phyloP scores from a whole-genome alignment of 371 early-diverging fungal genomes.

The Mortierella sp. region DNA sequence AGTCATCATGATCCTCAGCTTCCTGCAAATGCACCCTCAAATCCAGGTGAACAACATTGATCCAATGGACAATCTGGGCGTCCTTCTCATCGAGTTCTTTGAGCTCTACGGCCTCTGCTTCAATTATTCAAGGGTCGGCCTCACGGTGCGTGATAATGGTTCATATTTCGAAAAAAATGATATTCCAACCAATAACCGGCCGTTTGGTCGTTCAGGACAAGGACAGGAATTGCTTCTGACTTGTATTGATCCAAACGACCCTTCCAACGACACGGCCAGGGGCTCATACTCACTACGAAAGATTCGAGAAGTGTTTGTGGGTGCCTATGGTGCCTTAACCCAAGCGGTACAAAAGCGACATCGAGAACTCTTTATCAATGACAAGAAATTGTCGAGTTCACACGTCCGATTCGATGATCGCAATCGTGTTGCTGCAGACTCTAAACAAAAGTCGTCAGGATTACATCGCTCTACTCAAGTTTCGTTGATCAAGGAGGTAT shows the following conservation, averaged over 20 bases:
- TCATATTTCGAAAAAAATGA: conserved; percentile 55
- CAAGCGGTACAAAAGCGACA: conserved; percentile 20
- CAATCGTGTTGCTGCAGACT: conserved; percentile 15
- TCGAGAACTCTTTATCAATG: conserved; percentile 14
- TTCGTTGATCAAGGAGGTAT: conserved; percentile 32
- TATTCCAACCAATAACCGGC: conserved; percentile 67
- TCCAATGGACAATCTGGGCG: conserved; percentile 85
- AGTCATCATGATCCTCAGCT: conserved; percentile 84
- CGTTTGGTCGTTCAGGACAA: conserved; percentile 56
- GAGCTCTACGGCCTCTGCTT: conserved; percentile 93
- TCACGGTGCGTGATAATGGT: conserved; percentile 66
- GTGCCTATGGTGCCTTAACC: conserved; percentile 25
- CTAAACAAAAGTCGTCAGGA: conserved; percentile 28
- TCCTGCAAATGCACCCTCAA: conserved; percentile 92
- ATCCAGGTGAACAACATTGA: conserved; percentile 73
- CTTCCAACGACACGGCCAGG: conserved; percentile 66
- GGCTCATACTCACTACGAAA: conserved; percentile 50
- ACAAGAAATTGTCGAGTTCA: background rate
- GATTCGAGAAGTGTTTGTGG: conserved; percentile 40
- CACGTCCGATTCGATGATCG: conserved; percentile 16
- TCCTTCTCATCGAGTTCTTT: conserved; percentile 93
- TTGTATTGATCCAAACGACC: conserved; percentile 72
- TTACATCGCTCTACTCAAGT: conserved; percentile 22
- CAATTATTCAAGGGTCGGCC: conserved; percentile 75
- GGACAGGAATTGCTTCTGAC: conserved; percentile 39